Base-by-base conservation (phyloP, 257 asterid species). In the Penstemon barbatus region DNA sequence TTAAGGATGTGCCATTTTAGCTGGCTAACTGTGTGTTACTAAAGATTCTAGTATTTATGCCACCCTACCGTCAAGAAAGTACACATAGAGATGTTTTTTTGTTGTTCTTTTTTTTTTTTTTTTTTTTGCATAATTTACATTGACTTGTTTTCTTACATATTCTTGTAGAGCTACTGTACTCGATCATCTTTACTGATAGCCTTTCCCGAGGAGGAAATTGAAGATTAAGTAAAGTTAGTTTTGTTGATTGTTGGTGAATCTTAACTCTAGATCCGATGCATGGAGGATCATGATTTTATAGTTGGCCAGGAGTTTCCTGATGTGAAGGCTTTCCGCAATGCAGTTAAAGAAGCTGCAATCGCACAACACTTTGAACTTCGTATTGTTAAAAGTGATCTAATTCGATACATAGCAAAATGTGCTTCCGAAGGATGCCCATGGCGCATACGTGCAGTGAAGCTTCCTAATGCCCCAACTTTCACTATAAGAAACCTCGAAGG, bases 391-490 rank as follows among this genome's bases (percentile, higher is more conserved):
- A 86, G 96, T 72, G 94, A 89, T 76, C 84, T 89, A 63, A 71
- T 85, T 39, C 82, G 96, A 3, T 86, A 86, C 84, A 78, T 85
- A 39, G 94, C 94, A 51, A 89, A 89, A 78, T 89, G 96, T 72
- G 88, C 96, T 42, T 72, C 86, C 2, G 94, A 89, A 50, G 89
- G 83, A 63, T 89, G 96, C 69, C 96, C 94, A 0, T 89, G 96
- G 96, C 91, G 87, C 41, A 84, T 89, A 74, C 96, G 96, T 68
- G 96, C 94, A 25, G 89, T 83, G 63, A 89, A 86, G 86, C 86
- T 86, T 69, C 88, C 91, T 3, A 89, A 85, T 71, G 84, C 84
- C 68, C 84, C 86, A 8, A 86, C 90, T 39, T 89, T 89, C 77
- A 51, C 85, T 6, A 74, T 89, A 73, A 65, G 91, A 72, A 89